Conservation (phyloP, 805 yeast genomes). For the Teunomyces tritomae region DNA sequence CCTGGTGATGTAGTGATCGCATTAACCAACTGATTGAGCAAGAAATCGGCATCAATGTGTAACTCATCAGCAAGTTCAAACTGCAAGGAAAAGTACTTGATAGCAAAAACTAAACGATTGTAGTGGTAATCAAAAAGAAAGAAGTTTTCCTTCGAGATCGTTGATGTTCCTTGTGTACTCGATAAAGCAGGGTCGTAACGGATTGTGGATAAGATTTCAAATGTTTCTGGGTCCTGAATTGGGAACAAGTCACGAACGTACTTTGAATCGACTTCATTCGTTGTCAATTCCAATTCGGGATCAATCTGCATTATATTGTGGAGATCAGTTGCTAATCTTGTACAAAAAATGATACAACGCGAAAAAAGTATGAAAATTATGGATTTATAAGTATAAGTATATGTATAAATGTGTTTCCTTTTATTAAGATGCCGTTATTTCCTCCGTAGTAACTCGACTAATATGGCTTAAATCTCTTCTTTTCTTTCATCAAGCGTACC, state of each 20-base stretch:
- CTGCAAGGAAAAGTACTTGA: conserved; percentile 45
- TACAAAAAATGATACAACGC: neutral
- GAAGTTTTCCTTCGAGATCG: conserved; percentile 39
- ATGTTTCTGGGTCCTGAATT: conserved; percentile 23
- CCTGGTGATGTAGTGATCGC: conserved; percentile 24
- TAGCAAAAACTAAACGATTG: conserved; percentile 53
- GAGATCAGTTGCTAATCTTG: neutral
- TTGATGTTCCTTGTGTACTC: conserved; percentile 20
- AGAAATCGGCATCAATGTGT: conserved; percentile 37
- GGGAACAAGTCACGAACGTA: conserved; percentile 10
- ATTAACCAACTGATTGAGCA: conserved; percentile 34
- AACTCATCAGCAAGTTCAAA: conserved; percentile 42
- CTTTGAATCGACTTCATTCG: neutral
- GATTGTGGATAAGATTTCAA: conserved; percentile 66
- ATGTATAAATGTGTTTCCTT: neutral
- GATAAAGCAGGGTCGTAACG: conserved; percentile 68
- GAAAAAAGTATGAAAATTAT: neutral
- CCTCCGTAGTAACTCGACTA: conserved; percentile 21
- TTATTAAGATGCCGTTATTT: neutral
- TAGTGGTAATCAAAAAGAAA: conserved; percentile 65
- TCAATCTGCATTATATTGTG: neutral
- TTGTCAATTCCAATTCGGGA: neutral
- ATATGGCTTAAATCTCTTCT: conserved; percentile 83
- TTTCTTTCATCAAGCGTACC: conserved; percentile 73
- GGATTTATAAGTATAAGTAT: neutral